Percentiles rank a stretch among this genome's conserved stretches.
Evolutionary conservation across 2,329 filamentous ascomycete genomes (phyloP).

Genomic region (Colletotrichum sp.): DNA sequence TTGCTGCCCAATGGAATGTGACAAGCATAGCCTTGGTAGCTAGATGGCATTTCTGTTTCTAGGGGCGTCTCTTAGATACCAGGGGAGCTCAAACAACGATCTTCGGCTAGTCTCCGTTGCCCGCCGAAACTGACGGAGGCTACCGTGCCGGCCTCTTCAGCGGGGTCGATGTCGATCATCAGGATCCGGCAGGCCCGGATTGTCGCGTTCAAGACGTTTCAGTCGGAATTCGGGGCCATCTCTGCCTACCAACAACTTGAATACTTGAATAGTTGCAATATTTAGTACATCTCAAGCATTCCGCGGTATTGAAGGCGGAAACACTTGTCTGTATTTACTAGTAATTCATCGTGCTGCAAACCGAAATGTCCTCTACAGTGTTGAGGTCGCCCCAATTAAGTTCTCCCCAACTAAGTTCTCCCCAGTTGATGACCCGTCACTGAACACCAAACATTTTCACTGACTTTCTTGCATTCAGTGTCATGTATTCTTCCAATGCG

Average conservation of each 20-base stretch:
- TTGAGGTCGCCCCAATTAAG: not conserved
- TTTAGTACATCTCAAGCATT: not conserved
- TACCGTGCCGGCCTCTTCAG: not conserved
- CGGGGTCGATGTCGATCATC: not conserved
- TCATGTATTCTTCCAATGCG: not conserved
- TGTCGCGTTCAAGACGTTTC: not conserved
- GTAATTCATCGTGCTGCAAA: not conserved
- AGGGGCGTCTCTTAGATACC: not conserved
- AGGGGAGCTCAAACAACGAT: not conserved
- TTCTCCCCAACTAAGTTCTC: not conserved
- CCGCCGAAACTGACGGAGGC: not conserved
- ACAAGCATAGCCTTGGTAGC: not conserved
- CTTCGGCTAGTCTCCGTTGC: not conserved
- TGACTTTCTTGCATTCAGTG: not conserved
- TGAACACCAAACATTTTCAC: not conserved
- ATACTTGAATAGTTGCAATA: fast-evolving
- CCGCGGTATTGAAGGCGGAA: too few species aligned
- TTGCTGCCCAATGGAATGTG: not conserved
- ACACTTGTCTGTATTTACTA: too few species aligned
- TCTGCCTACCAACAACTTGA: fast-evolving
- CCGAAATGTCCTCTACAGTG: not conserved
- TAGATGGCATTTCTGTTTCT: not conserved
- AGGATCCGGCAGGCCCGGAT: not conserved
- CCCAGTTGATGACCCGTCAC: not conserved
- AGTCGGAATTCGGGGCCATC: not conserved